Percentiles rank a stretch among this genome's conserved stretches.
These are phyloP conservation scores for Aspergillus unguis DNA, from an alignment of 2,329 filamentous ascomycete genomes.

Conservation along the genomic window DNA sequence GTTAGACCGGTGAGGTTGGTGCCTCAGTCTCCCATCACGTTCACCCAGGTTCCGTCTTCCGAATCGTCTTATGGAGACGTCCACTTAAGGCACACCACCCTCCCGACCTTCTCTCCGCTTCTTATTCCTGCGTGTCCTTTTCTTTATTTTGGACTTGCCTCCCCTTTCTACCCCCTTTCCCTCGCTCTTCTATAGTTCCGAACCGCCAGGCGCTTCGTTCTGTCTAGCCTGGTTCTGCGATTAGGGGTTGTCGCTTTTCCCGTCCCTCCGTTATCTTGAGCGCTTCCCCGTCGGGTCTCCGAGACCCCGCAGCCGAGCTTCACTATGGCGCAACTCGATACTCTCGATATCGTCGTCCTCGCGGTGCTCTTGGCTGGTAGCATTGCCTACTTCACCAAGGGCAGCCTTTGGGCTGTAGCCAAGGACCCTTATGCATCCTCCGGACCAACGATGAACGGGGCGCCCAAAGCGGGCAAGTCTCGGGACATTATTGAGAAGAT, in stretches of 20 bases:
- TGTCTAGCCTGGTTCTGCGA: constrained; percentile 8
- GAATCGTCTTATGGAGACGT: constrained; percentile 13
- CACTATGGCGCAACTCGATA: constrained; percentile 90
- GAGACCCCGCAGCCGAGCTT: constrained; percentile 4
- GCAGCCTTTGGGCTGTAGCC: constrained; percentile 75
- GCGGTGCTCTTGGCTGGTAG: constrained; percentile 79
- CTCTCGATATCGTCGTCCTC: constrained; percentile 90
- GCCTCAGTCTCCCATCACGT: constrained; percentile 3
- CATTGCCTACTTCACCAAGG: constrained; percentile 95
- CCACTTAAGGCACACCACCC: constrained; percentile 14
- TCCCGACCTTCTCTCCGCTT: constrained; percentile 12
- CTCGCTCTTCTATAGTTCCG: not conserved
- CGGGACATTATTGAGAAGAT: constrained; percentile 93
- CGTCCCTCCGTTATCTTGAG: constrained; percentile 8
- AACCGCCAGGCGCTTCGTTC: not conserved
- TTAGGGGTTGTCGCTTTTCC: constrained; percentile 12
- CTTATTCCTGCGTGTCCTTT: constrained; percentile 8
- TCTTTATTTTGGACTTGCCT: constrained; percentile 1
- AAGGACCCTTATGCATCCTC: constrained; percentile 85
- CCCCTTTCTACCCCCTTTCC: constrained; percentile 9
- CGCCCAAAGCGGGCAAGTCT: constrained; percentile 75
- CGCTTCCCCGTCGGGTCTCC: not conserved
- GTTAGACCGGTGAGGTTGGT: not conserved
- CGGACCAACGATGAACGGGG: constrained; percentile 59
- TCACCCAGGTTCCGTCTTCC: constrained; percentile 17